Evolutionary conservation across 371 early-diverging fungal genomes (phyloP).

Genomic region (Mucor saturninus): DNA sequence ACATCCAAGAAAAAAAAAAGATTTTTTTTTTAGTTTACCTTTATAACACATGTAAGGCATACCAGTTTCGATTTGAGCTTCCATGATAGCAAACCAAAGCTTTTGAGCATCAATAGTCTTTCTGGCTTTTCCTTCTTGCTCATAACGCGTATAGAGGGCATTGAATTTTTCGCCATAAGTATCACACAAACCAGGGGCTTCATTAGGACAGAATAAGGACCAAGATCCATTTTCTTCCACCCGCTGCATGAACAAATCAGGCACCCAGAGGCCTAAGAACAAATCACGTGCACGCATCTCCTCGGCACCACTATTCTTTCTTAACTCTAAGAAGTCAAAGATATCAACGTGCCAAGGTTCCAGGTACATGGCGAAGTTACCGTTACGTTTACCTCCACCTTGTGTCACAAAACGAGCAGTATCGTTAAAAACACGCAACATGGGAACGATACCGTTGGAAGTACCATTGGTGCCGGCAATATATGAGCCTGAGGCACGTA

Average conservation of each 20-base stretch:
- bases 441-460: conserved; percentile 98
- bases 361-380: conserved; percentile 99
- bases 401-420: conserved; percentile 99
- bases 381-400: conserved; percentile 99
- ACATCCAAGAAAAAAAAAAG: not conserved
- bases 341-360: conserved; percentile 99
- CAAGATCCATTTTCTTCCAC: conserved; percentile 96
- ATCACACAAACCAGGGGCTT: conserved; percentile 92
- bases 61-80: conserved; percentile 99
- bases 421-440: conserved; percentile 98
- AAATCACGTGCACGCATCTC: conserved; percentile 97
- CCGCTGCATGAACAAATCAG: conserved; percentile 99
- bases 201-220: conserved; percentile 98
- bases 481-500: conserved; percentile 94
- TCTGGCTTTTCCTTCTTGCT: conserved; percentile 84
- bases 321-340: conserved; percentile 97
- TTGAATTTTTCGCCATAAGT: conserved; percentile 97
- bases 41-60: conserved; percentile 99
- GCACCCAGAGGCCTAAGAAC: conserved; percentile 98
- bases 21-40: conserved; percentile 56
- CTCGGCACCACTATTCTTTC: conserved; percentile 99
- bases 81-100: conserved; percentile 98
- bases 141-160: conserved; percentile 89
- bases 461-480: conserved; percentile 98
- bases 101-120: conserved; percentile 95